phyloP scores from a whole-genome alignment of 345 rosid species.

The Microcos paniculata region DNA sequence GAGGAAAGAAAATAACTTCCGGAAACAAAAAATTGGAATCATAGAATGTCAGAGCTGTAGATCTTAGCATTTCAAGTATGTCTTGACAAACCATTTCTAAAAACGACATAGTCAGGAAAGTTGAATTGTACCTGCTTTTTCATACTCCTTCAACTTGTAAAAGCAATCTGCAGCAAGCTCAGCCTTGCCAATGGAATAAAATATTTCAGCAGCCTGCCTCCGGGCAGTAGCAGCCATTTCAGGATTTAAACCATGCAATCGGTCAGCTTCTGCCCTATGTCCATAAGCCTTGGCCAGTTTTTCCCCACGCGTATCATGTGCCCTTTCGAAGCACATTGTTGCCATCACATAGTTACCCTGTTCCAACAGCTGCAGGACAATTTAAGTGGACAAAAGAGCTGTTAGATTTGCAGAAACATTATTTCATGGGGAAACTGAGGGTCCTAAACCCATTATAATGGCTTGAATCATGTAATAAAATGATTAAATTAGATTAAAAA shows the following conservation, averaged over 20 bases:
- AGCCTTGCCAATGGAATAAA: slow-evolving; percentile 42
- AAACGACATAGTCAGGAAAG: not conserved
- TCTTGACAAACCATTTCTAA: not conserved
- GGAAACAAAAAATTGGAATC: not conserved
- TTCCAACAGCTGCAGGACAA: slow-evolving; percentile 37
- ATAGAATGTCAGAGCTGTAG: not conserved
- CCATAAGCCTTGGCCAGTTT: slow-evolving; percentile 44
- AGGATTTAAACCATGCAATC: slow-evolving; percentile 31
- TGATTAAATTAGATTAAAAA: not conserved
- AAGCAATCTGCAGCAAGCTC: slow-evolving; percentile 49
- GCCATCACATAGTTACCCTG: slow-evolving; percentile 49
- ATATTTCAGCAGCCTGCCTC: slow-evolving; percentile 51
- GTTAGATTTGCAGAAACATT: not conserved
- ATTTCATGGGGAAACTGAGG: not conserved
- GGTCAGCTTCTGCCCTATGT: slow-evolving; percentile 43
- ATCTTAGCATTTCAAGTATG: not conserved
- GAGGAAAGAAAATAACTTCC: not conserved
- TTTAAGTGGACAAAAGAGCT: not conserved
- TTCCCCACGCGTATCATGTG: slow-evolving; percentile 38
- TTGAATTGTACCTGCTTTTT: slow-evolving; percentile 35
- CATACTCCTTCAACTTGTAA: slow-evolving; percentile 36
- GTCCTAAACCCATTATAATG: not conserved
- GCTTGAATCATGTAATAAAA: not conserved
- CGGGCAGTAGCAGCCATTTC: slow-evolving; percentile 30
- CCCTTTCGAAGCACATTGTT: slow-evolving; percentile 48